Evolutionary conservation across 768 basidiomycete species (phyloP), one percentile per base, ranked within the genome.

Genomic region (Tricholoma bakamatsutake): DNA sequence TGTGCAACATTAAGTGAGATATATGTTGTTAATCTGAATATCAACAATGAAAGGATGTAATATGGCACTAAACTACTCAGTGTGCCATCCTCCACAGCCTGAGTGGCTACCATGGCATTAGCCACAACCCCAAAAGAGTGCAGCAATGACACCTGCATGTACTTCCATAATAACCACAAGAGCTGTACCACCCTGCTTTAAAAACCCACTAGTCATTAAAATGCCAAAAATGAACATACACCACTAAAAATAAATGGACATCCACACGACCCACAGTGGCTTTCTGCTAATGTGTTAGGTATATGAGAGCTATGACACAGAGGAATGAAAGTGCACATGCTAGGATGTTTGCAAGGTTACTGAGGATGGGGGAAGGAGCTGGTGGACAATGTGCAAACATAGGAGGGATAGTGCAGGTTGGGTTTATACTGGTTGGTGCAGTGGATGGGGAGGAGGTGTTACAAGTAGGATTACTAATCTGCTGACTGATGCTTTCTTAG

Each of bases 231-330:
- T 90, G 40, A 61, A 86, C 73, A 71, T 93, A 92, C 12, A 87
- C 56, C 24, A 72, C 60, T 33, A 92, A 75, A 69, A 93, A 83
- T 4, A 78, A 63, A 18, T 85, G 79, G 37, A 93, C 73, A 71
- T 93, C 91, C 51, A 84, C 62, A 17, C 90, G 87, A 74, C 93
- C 95, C 35, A 98, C 96, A 15, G 96, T 96, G 10, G 95, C 96
- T 63, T 84, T 87, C 53, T 95, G 73, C 50, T 84, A 73, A 54
- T 79, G 76, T 12, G 84, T 80, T 47, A 77, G 67, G 31, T 75
- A 71, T 39, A 91, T 76, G 42, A 98, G 77, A 34, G 67, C 67
- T 18, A 77, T 59, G n/a, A 83, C 71, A 61, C 87, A 64, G 28
- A 90, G 45, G 57, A 93, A 71, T 64, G 87, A 87, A 49, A 92